Base-by-base conservation (phyloP, 306 rosid species). In the Sicyos baderoa region DNA sequence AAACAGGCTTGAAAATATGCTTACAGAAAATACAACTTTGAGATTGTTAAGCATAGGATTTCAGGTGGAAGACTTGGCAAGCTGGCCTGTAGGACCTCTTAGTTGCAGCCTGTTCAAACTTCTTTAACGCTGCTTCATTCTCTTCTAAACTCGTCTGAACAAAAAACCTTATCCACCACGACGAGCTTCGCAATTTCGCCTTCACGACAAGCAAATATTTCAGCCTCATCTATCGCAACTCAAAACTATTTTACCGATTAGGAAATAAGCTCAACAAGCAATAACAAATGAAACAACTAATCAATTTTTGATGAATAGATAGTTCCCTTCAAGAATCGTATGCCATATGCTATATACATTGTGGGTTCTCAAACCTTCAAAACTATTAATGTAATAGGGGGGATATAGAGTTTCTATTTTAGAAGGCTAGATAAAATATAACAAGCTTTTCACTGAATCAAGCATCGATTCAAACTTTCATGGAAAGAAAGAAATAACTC, bases 81-180 rank as follows among this genome's bases (percentile, higher is more conserved):
- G 84, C 85, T 1, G 94, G 90, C 73, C 82, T 85, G 65, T 86
- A 94, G 21, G 84, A 82, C 78, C 79, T 85, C 85, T 94, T 94
- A 68, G 77, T 57, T 69, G 97, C 83, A 75, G 92, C 95, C 79
- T 88, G 99, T 56, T 85, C 95, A 78, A 94, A 94, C 82, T 88
- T 94, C 88, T 90, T 94, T 59, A 85, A 73, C 40, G 84, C 90
- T 45, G 71, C 79, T 86, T 90, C 99, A 59, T 94, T 94, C 81
- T 88, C 99, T 73, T 88, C 99, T 76, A 94, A 78, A 75, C 78
- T 82, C 35, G 75, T 86, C 81, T 90, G 96, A 77, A 88, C 70
- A 57, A 94, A 94, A 75, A 77, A 88, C 83, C 95, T 81, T 74
- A 88, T 90, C 99, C 99, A 94, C 99, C 99, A 90, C 4, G 99